These are phyloP conservation scores for Saccharomycopsis oosterbeekiorum DNA, from an alignment of 805 yeast genomes.

Conservation along the genomic window DNA sequence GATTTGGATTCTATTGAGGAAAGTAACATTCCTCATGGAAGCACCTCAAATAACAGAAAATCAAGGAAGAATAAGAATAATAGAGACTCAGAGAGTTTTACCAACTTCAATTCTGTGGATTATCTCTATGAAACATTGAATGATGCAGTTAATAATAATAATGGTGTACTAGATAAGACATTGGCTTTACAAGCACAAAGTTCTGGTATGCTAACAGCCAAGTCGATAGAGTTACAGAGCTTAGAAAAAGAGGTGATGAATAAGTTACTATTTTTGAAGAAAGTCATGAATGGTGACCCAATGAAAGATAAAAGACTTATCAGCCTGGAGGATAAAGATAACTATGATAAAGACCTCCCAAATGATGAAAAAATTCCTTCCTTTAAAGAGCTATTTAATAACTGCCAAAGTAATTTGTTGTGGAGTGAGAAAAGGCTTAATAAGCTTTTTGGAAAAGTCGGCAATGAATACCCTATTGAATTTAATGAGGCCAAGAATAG, in stretches of 20 bases:
- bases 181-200: conserved; percentile 17
- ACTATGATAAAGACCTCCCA: neutral
- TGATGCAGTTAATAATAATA: conserved; percentile 11
- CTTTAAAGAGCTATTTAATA: conserved; percentile 9
- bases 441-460: conserved; percentile 3
- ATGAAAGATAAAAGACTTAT: neutral
- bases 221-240: conserved; percentile 14
- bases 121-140: conserved; percentile 12
- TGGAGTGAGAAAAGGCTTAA: conserved; percentile 14
- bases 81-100: neutral
- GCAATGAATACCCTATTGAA: conserved; percentile 15
- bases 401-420: conserved; percentile 10
- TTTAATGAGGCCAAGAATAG: conserved; percentile 15
- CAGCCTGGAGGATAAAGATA: neutral
- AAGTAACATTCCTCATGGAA: neutral
- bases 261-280: conserved; percentile 8
- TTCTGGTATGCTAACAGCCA: conserved; percentile 18
- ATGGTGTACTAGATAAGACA: conserved; percentile 14
- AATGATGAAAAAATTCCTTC: conserved; percentile 1
- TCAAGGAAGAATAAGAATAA: neutral
- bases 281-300: conserved; percentile 8
- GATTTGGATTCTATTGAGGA: neutral
- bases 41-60: neutral
- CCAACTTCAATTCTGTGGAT: conserved; percentile 11
- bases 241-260: conserved; percentile 9